phyloP scores from a whole-genome alignment of 805 yeast species.

The Nakazawaea ishiwadae region DNA sequence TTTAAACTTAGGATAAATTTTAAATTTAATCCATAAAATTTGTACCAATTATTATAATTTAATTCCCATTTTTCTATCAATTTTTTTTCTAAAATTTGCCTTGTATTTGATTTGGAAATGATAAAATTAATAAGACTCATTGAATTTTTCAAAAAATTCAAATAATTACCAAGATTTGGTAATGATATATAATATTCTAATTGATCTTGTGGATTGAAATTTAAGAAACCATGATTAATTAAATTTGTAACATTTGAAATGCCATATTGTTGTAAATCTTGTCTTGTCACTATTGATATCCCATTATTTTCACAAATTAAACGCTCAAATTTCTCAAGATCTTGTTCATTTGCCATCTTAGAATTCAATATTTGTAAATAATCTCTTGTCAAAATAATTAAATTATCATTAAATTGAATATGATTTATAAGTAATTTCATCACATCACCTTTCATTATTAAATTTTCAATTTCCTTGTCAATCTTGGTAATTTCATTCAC shows the following conservation, averaged over 20 bases:
- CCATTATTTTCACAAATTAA: constrained; percentile 20
- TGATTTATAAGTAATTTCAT: constrained; percentile 31
- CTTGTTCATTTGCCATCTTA: not conserved
- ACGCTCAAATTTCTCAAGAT: constrained; percentile 25
- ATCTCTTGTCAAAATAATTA: constrained; percentile 26
- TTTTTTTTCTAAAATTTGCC: constrained; percentile 38
- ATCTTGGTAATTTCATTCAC: constrained; percentile 44
- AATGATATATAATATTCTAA: constrained; percentile 36
- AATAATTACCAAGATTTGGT: constrained; percentile 47
- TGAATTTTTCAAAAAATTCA: constrained; percentile 41
- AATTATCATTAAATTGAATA: constrained; percentile 39
- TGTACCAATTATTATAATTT: constrained; percentile 37
- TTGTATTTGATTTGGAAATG: constrained; percentile 28
- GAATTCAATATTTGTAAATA: constrained; percentile 15
- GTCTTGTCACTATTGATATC: constrained; percentile 21
- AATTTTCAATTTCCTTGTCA: constrained; percentile 37
- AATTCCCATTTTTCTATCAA: constrained; percentile 41
- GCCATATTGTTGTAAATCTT: constrained; percentile 16
- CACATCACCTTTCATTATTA: constrained; percentile 31
- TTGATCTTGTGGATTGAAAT: constrained; percentile 35
- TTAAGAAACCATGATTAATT: constrained; percentile 37
- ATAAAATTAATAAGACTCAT: constrained; percentile 37
- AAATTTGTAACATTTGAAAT: constrained; percentile 25
- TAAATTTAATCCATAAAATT: constrained; percentile 46
- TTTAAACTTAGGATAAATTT: constrained; percentile 47